Evolutionary conservation across 768 basidiomycete species (phyloP).

Genomic region (Saitozyma podzolica): DNA sequence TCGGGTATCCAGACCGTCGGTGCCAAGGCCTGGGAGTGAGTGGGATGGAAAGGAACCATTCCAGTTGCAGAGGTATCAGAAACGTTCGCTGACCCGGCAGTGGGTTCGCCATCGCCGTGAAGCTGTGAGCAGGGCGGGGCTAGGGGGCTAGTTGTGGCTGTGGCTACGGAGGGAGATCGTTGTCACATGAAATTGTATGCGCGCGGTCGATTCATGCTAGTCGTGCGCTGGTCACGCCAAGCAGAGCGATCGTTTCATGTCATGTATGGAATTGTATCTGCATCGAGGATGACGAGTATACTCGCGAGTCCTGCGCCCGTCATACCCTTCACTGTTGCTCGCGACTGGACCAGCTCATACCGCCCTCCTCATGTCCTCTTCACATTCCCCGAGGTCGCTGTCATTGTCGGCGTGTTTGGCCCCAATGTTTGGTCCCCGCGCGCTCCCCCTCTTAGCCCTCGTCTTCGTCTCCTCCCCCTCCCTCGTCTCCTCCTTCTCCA

Average conservation of each 20-base stretch:
- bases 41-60: neutral
- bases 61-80: neutral
- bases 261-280: too few relatives aligned
- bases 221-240: too few relatives aligned
- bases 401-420: neutral
- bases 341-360: too few relatives aligned
- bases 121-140: conserved; percentile 16
- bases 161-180: too few relatives aligned
- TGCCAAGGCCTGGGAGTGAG: conserved; percentile 44
- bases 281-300: too few relatives aligned
- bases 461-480: conserved; percentile 6
- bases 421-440: conserved; percentile 4
- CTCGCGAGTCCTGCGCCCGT: neutral
- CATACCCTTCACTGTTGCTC: neutral
- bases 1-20: conserved; percentile 43
- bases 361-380: too few relatives aligned
- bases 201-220: neutral
- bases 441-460: conserved; percentile 6
- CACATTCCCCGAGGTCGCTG: too few relatives aligned
- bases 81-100: conserved; percentile 16
- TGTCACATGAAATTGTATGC: neutral
- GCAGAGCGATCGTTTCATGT: too few relatives aligned
- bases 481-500: conserved; percentile 9
- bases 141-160: neutral
- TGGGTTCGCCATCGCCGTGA: conserved; percentile 35